phyloP scores from a whole-genome alignment of 2,329 filamentous ascomycete species.

The Epichloe festucae region DNA sequence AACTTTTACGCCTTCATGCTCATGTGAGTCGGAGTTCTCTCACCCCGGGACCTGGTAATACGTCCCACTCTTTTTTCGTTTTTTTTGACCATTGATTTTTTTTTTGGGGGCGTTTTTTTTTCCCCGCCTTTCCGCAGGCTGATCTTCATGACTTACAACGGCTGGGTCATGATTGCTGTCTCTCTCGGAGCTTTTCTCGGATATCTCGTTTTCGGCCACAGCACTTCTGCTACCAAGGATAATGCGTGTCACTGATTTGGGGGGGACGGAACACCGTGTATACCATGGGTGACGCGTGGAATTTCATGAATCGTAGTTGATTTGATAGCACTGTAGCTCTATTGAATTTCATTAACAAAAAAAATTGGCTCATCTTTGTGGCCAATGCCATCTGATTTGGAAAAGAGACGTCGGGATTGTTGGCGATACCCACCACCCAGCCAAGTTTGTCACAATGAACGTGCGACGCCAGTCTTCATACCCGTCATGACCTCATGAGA shows the following conservation, averaged over 20 bases:
- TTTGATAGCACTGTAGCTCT: too few relatives aligned
- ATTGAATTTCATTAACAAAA: too few relatives aligned
- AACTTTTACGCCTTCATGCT: constrained; percentile 99
- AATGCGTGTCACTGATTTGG: constrained; percentile 70
- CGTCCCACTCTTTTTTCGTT: not conserved
- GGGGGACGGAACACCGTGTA: too few relatives aligned
- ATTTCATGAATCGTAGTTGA: too few relatives aligned
- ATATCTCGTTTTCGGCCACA: constrained; percentile 67
- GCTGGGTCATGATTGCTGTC: constrained; percentile 90
- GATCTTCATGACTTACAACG: constrained; percentile 99
- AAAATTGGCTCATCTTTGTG: too few relatives aligned
- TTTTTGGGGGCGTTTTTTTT: too few relatives aligned
- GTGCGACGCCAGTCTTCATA: not conserved
- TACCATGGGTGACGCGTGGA: too few relatives aligned
- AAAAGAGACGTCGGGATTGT: too few relatives aligned
- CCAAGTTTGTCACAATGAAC: too few relatives aligned
- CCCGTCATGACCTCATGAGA: not conserved
- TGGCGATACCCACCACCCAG: too few relatives aligned
- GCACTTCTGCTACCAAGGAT: constrained; percentile 61
- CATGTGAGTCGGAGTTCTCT: constrained; percentile 60
- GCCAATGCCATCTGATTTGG: too few relatives aligned
- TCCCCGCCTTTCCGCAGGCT: constrained; percentile 48
- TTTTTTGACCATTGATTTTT: not conserved
- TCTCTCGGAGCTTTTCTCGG: constrained; percentile 80
- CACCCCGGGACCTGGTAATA: not conserved